Base-by-base conservation (phyloP, 148 eudicot genomes). In the Fagopyrum homotropicum region DNA sequence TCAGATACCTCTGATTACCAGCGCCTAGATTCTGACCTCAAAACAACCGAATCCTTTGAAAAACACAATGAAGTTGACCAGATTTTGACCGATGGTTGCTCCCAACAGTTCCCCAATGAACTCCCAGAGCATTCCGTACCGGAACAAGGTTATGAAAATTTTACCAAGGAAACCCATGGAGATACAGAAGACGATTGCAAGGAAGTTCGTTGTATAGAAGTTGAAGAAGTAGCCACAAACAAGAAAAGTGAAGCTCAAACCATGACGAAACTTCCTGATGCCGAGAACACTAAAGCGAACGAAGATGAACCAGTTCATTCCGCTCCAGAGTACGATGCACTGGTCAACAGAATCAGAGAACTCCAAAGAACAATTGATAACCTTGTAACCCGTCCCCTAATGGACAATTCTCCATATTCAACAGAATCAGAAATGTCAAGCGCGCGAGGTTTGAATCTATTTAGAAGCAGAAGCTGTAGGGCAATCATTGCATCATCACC, bases 161-260 rank as follows among this genome's bases (percentile, higher is more conserved):
- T 74, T 44, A 78, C 73, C 76, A 75, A 77, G 30, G 76, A 71
- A 80, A 74, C 79, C 15, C 69, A 72, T 22, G 80, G 79, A 57
- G 78, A 79, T 73, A 73, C 71, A 30, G 94, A 90, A 76, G 93
- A 85, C 60, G 75, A 81, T 64, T 86, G 88, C 80, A 92, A 84
- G 82, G 96, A 95, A 72, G 97, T 88, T 75, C 89, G 79, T 66
- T 85, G 87, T 77, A 79, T 90, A 73, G 92, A 89, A 80, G 78
- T 78, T 45, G 82, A 84, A 73, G 84, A 77, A 35, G 49, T 72
- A 9, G 76, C 69, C 45, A 73, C 45, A 44, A 73, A 80, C 55
- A 80, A 55, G 29, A 83, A 75, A 73, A 7, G 72, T 7, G 79
- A 75, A 70, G 9, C 75, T 44, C 78, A 77, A 75, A 50, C 72